phyloP scores from a whole-genome alignment of 768 basidiomycete species.

The Amanita subjunquillea region DNA sequence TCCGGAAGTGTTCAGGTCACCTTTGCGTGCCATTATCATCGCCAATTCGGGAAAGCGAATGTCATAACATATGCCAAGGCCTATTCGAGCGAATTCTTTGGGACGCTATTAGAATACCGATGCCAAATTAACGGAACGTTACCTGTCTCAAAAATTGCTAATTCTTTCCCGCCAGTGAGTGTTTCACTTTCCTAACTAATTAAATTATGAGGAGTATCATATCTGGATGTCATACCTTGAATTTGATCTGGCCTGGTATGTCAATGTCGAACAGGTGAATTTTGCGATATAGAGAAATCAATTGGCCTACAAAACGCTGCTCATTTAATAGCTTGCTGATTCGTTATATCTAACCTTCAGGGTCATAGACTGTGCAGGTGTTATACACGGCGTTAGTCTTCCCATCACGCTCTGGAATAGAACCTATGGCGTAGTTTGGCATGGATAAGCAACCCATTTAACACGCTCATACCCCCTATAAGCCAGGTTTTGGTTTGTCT shows the following conservation, averaged over 20 bases:
- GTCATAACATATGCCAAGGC: conserved; percentile 95
- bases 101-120: background rate
- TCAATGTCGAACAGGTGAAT: conserved; percentile 97
- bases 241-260: conserved; percentile 84
- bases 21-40: conserved; percentile 81
- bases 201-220: background rate
- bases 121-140: conserved; percentile 4
- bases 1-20: conserved; percentile 20
- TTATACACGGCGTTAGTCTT: conserved; percentile 72
- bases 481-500: conserved; percentile 77
- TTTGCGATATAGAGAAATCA: conserved; percentile 86
- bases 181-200: conserved; percentile 73
- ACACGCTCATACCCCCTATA: conserved; percentile 62
- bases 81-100: conserved; percentile 92
- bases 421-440: conserved; percentile 40
- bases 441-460: background rate
- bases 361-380: conserved; percentile 86
- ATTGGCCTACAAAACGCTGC: conserved; percentile 43
- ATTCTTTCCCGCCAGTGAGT: conserved; percentile 60
- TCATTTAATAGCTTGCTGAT: conserved; percentile 4
- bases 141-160: conserved; percentile 88
- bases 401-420: conserved; percentile 79
- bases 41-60: conserved; percentile 91
- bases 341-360: conserved; percentile 37
- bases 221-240: conserved; percentile 44